A percentile compares a stretch with the other conserved stretches of the same genome.
Evolutionary conservation across 257 asterid genomes (phyloP).

Genomic region (Penstemon newberryi): DNA sequence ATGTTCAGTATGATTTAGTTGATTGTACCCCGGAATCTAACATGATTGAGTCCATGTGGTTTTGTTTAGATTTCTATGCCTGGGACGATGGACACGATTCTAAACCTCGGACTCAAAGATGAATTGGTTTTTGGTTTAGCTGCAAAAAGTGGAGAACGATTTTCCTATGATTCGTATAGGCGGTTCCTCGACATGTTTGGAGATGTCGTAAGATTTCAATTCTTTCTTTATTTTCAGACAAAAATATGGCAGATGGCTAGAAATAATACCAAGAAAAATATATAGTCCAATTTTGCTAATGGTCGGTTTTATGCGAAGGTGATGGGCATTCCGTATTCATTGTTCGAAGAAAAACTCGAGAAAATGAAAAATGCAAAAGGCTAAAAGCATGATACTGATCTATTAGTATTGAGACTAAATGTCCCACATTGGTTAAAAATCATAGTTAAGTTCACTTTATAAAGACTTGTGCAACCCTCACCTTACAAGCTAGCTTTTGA

Average conservation of each 20-base stretch:
- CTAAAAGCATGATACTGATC: too few relatives aligned
- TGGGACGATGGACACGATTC: conserved; percentile 98
- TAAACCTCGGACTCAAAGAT: conserved; percentile 88
- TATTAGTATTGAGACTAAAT: too few relatives aligned
- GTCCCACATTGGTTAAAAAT: too few relatives aligned
- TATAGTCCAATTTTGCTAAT: too few relatives aligned
- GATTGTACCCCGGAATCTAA: neutral
- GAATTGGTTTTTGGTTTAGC: conserved; percentile 85
- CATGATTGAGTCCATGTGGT: conserved; percentile 3
- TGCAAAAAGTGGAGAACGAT: conserved; percentile 85
- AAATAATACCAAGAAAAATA: too few relatives aligned
- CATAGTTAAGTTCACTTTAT: too few relatives aligned
- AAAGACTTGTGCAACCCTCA: too few relatives aligned
- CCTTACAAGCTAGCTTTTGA: too few relatives aligned
- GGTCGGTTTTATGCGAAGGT: too few relatives aligned
- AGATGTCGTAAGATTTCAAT: conserved; percentile 59
- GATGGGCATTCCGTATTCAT: too few relatives aligned
- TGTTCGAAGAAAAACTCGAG: too few relatives aligned
- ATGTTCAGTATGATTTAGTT: neutral
- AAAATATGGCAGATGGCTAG: neutral
- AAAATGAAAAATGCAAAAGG: too few relatives aligned
- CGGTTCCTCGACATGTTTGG: conserved; percentile 98
- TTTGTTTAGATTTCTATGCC: conserved; percentile 87
- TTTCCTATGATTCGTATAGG: conserved; percentile 87
- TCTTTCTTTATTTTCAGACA: neutral